Evolutionary conservation across 1,139 yeast genomes (phyloP), one percentile per base, ranked within the genome.

Genomic region (Debaryomyces robertsiae): DNA sequence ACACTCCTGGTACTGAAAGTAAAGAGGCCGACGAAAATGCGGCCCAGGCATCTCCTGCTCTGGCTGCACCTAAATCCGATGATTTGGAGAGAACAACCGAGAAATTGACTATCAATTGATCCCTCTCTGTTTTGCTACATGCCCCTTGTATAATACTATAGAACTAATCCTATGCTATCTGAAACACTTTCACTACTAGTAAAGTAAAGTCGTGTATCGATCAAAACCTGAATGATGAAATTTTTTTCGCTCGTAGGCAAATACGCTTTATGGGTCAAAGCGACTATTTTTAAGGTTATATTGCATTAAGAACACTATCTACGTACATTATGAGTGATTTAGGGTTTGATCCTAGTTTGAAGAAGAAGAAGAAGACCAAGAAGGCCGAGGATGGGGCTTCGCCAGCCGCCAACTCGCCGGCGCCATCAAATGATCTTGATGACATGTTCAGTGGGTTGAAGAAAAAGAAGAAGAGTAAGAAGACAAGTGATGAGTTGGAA

Each of bases 291-390:
- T 13, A 22, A 23, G 27, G 29, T 24, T 33, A 28, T 19, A 37
- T 37, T 37, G 35, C 34, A 27, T 32, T 27, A 13, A 40, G 27
- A 15, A 32, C 22, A 15, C 25, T 36, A 29, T 25, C 33, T 32
- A 37, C 32, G 30, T 31, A 22, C 32, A 49, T 32, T 36, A 73
- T 73, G 78, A 65, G 73, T 57, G 90, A 82, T 54, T 73, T 84
- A 63, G 91, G 89, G 46, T 84, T 84, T 61, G 94, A 85, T 63
- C 87, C 89, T 45, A 65, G 81, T 30, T 72, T 83, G 60, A 88
- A 88, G 77, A 88, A 88, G 77, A 89, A 89, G 82, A 88, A 87
- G 90, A 84, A 85, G 81, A 59, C 69, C 49, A 63, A 68, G 54
- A 75, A 73, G 69, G 59, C 61, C 15, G 78, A 68, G 36, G 63